These are phyloP conservation scores for Salix exigua DNA, from an alignment of 345 rosid genomes.

Conservation along the genomic window DNA sequence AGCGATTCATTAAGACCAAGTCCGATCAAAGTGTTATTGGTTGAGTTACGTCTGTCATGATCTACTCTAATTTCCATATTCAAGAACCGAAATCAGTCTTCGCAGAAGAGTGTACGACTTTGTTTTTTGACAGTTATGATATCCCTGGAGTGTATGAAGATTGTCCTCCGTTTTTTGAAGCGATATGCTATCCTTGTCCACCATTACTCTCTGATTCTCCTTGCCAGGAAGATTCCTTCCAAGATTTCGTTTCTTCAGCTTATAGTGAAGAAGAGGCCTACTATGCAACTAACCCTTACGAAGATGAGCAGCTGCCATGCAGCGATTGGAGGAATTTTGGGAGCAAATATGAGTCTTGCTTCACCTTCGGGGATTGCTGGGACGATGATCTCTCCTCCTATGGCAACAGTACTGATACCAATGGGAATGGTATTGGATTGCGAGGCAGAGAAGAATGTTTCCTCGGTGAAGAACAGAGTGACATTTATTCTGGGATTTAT, in stretches of 20 bases:
- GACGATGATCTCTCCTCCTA: conserved; percentile 14
- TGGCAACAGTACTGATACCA: background rate
- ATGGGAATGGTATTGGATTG: background rate
- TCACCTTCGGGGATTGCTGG: conserved; percentile 1
- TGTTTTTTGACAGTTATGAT: background rate
- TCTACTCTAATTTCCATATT: conserved; percentile 2
- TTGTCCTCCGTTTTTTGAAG: background rate
- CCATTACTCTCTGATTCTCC: conserved; percentile 1
- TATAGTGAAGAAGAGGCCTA: conserved; percentile 9
- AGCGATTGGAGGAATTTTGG: conserved; percentile 14
- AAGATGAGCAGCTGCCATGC: conserved; percentile 10
- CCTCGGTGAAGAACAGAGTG: conserved; percentile 14
- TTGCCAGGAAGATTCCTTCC: conserved; percentile 1
- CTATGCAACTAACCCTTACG: background rate
- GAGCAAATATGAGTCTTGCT: conserved; percentile 1
- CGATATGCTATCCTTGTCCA: conserved; percentile 1
- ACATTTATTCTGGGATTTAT: background rate
- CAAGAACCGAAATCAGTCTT: background rate
- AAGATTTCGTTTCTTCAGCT: background rate
- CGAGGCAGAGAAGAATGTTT: conserved; percentile 5
- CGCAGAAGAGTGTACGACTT: conserved; percentile 2
- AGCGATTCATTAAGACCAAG: background rate
- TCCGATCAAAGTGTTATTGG: background rate
- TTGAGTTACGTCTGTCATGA: background rate
- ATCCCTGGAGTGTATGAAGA: background rate